Evolutionary conservation across 202 grass and related monocot species (phyloP), one percentile per base, ranked within the genome.

Genomic region (Zizania palustris): DNA sequence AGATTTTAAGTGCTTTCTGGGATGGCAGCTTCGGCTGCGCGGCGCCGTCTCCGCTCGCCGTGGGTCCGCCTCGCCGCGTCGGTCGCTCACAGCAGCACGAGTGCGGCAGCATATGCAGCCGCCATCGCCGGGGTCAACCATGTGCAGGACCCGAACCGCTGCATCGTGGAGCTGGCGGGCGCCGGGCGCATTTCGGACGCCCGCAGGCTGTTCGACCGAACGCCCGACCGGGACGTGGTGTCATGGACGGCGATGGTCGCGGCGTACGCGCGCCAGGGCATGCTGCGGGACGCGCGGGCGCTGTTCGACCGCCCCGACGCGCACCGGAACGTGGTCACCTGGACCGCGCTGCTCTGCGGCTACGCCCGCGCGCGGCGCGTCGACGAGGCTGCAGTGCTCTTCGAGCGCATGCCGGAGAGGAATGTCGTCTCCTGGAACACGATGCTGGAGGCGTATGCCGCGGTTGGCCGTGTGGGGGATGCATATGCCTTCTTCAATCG

Each of bases 351-450:
- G 40, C 77, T 97, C 63, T 93, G 90, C 5, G 90, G 93, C 2
- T 97, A 93, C 39, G 65, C 82, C 0, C 71, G 79, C 34, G 86
- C 72, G 0, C 48, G 76, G 49, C 73, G 44, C 8, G 69, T 88
- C 58, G 86, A 63, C 10, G 87, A 90, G 69, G 87, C 93, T 9
- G 80, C 80, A 60, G 73, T 76, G 41, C 69, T 97, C 50, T 93
- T 97, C 63, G 36, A 64, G 56, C 73, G 49, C 56, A 97, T 93
- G 84, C 87, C 93, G 0, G 82, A 93, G 73, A 82, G 82, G 73
- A 90, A 97, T 73, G 51, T 88, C 6, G 70, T 93, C 5, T 86
- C 93, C 3, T 97, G 93, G 87, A 97, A 93, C 74, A 93, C 90
- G 56, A 97, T 97, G 90, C 39, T 97, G 49, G 64, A 84, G 55